These are phyloP conservation scores for Camellia granthamiana DNA, from an alignment of 148 eudicot species.

Conservation along the genomic window DNA sequence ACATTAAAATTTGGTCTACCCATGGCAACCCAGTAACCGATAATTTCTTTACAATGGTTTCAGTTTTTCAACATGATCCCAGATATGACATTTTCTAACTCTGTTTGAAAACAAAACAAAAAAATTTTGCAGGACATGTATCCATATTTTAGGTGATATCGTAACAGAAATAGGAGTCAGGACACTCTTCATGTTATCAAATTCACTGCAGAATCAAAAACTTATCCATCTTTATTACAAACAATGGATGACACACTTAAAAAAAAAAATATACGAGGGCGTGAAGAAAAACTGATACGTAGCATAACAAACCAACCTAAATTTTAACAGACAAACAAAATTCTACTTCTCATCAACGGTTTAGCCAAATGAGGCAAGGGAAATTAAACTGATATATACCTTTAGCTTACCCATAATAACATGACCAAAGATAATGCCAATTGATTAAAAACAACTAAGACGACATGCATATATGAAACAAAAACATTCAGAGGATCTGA, in stretches of 20 bases:
- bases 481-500: slow-evolving; percentile 17
- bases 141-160: background rate
- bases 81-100: background rate
- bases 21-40: too few relatives aligned
- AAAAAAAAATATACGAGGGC: background rate
- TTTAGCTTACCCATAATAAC: background rate
- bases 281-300: too few relatives aligned
- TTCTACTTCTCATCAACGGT: background rate
- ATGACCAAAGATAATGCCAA: background rate
- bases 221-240: background rate
- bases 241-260: background rate
- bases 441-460: slow-evolving; percentile 11
- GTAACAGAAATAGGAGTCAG: background rate
- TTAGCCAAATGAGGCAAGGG: background rate
- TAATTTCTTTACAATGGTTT: too few relatives aligned
- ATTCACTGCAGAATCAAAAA: slow-evolving; percentile 3
- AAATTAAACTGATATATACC: background rate
- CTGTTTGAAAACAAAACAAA: background rate
- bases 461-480: slow-evolving; percentile 12
- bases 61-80: background rate
- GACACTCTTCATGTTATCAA: background rate
- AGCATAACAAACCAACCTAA: background rate
- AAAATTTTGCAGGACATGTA: background rate
- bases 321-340: too few relatives aligned
- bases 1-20: too few relatives aligned